These are phyloP conservation scores for Obba rivulosa DNA, from an alignment of 768 basidiomycete genomes.

Conservation along the genomic window DNA sequence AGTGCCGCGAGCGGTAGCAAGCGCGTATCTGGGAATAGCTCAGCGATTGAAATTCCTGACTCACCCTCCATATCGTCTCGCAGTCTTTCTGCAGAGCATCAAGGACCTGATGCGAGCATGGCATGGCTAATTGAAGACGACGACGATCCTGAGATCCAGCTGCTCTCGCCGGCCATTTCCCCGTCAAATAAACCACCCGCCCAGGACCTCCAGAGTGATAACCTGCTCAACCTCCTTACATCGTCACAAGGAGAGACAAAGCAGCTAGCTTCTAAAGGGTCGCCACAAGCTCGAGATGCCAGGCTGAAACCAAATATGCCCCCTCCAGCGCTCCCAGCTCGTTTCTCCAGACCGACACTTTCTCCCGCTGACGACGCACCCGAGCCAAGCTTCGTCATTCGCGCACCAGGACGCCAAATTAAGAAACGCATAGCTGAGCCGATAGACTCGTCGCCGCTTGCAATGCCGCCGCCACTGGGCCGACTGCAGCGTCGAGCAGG, in stretches of 20 bases:
- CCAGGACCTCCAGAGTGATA: too few species aligned
- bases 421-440: conserved; percentile 23
- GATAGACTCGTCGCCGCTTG: conserved; percentile 26
- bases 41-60: background rate
- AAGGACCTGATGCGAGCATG: conserved; percentile 26
- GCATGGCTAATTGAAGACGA: conserved; percentile 67
- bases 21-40: background rate
- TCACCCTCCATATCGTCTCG: conserved; percentile 12
- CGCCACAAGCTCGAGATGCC: background rate
- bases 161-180: too few species aligned
- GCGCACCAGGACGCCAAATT: conserved; percentile 28
- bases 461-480: conserved; percentile 28
- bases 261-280: too few species aligned
- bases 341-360: conserved; percentile 11
- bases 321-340: conserved; percentile 32
- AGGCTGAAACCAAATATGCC: conserved; percentile 19
- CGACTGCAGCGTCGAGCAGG: conserved; percentile 20
- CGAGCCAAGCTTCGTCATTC: conserved; percentile 40
- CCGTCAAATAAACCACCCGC: too few species aligned
- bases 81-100: conserved; percentile 9
- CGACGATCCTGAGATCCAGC: conserved; percentile 36
- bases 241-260: too few species aligned
- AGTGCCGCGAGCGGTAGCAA: conserved; percentile 1
- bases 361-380: conserved; percentile 23
- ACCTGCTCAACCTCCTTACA: too few species aligned